Percentiles rank a stretch among this genome's conserved stretches.
Evolutionary conservation across 2,329 filamentous ascomycete genomes (phyloP).

Genomic region (Hysterium pulicare): DNA sequence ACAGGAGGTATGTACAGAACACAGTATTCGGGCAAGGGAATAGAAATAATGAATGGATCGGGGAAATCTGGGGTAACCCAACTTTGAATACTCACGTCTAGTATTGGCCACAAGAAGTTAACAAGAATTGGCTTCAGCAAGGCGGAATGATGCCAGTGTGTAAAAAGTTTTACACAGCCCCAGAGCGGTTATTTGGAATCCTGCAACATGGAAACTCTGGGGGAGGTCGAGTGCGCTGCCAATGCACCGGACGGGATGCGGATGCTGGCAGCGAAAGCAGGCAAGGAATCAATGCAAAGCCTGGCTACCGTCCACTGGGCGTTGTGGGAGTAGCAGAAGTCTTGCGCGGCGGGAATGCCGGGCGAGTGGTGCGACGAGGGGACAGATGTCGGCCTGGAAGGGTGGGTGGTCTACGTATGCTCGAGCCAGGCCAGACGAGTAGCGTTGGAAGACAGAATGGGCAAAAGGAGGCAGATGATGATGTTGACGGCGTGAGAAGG

Average conservation of each 20-base stretch:
- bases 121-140: conserved; percentile 1
- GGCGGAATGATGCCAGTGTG: conserved; percentile 2
- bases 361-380: too few relatives aligned
- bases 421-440: too few relatives aligned
- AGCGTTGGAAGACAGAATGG: too few relatives aligned
- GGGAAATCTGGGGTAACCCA: not conserved
- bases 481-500: too few relatives aligned
- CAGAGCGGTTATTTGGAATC: conserved; percentile 29
- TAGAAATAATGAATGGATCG: not conserved
- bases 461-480: too few relatives aligned
- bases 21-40: not conserved
- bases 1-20: too few relatives aligned
- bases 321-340: not conserved
- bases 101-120: not conserved
- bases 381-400: too few relatives aligned
- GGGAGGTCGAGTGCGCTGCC: not conserved
- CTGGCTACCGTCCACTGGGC: not conserved
- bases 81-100: conserved; percentile 1
- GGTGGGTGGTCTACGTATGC: too few relatives aligned
- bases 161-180: conserved; percentile 20
- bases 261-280: not conserved
- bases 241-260: not conserved
- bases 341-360: too few relatives aligned
- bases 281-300: too few relatives aligned
- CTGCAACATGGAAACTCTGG: conserved; percentile 10